A percentile compares a stretch with the other conserved stretches of the same genome.
Conservation (phyloP, 2,329 filamentous ascomycete genomes). For the Emmonsia crescens region DNA sequence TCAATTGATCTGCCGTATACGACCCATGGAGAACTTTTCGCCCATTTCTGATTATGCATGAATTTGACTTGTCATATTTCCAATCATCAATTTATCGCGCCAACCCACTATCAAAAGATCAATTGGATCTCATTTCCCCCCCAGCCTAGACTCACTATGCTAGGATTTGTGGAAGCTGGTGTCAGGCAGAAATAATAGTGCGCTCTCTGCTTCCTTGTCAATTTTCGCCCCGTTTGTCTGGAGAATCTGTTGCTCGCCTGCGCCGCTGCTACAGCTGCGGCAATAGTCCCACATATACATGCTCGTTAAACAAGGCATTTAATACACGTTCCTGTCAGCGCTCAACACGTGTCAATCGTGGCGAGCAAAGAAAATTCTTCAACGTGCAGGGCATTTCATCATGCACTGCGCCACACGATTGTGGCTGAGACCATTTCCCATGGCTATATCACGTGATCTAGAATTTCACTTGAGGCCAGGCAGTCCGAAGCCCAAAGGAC, state of each 20-base stretch:
- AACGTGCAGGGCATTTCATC: background rate
- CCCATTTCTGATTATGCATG: too few species aligned
- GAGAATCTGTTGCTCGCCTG: background rate
- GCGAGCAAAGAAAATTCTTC: background rate
- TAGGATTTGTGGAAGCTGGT: too few species aligned
- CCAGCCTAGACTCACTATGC: background rate
- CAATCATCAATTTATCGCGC: background rate
- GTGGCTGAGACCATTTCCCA: background rate
- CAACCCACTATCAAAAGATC: background rate
- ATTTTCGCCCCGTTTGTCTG: background rate
- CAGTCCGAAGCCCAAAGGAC: too few species aligned
- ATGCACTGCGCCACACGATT: background rate
- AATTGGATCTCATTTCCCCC: background rate
- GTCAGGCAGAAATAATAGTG: background rate
- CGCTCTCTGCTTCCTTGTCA: background rate
- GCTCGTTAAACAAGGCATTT: background rate
- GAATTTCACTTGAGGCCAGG: too few species aligned
- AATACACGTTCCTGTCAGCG: background rate
- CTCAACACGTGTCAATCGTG: background rate
- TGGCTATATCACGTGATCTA: background rate
- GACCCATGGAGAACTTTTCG: background rate
- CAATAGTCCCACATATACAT: background rate
- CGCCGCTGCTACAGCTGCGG: background rate
- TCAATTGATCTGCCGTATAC: background rate
- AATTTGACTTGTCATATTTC: too few species aligned